Percentiles rank a stretch among this genome's conserved stretches.
phyloP scores from a whole-genome alignment of 2,329 filamentous ascomycete species.

The Fusarium temperatum region DNA sequence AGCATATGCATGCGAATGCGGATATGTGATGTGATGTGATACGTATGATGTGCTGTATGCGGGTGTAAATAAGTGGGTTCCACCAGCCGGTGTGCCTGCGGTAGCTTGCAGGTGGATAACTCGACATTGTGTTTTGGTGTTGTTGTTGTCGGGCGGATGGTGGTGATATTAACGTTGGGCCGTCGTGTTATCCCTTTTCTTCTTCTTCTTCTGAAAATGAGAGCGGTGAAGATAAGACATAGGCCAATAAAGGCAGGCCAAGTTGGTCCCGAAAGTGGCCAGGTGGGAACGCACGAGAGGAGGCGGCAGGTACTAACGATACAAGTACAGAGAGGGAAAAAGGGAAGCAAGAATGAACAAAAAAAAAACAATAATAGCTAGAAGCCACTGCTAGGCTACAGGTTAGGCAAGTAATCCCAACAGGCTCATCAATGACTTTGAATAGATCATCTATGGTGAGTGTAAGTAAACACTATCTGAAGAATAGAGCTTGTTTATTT shows the following conservation, averaged over 20 bases:
- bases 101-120: slow-evolving; percentile 23
- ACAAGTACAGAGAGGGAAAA: background rate
- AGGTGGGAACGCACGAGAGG: slow-evolving; percentile 7
- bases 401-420: background rate
- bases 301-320: background rate
- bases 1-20: slow-evolving; percentile 34
- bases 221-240: slow-evolving; percentile 18
- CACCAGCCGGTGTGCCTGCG: slow-evolving; percentile 18
- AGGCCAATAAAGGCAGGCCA: slow-evolving; percentile 16
- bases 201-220: background rate
- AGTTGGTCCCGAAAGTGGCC: slow-evolving; percentile 20
- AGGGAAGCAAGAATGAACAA: background rate
- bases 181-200: background rate
- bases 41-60: slow-evolving; percentile 29
- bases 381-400: background rate
- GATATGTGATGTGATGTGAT: slow-evolving; percentile 33
- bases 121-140: slow-evolving; percentile 11
- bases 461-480: background rate
- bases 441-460: background rate
- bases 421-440: background rate
- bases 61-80: slow-evolving; percentile 20
- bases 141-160: slow-evolving; percentile 29
- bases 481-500: background rate
- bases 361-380: background rate
- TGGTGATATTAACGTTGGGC: slow-evolving; percentile 18